These are phyloP conservation scores for Ophiocordyceps sinensis DNA, from an alignment of 2,329 filamentous ascomycete genomes.

Conservation along the genomic window DNA sequence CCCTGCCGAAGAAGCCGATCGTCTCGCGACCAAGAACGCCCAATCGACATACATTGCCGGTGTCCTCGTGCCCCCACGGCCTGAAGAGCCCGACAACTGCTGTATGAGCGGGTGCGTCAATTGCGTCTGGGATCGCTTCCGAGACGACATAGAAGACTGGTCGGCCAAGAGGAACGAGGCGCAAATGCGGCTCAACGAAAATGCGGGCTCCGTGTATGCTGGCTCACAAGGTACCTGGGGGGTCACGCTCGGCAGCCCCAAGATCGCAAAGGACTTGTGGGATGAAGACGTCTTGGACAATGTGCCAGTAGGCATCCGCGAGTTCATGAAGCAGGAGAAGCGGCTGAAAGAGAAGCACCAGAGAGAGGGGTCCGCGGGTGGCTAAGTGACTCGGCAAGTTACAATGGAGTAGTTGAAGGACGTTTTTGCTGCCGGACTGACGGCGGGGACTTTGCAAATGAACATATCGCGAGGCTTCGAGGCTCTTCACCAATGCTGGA, in stretches of 20 bases:
- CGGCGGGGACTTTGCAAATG: too few species aligned
- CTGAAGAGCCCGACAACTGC: conserved; percentile 90
- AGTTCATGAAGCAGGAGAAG: conserved; percentile 98
- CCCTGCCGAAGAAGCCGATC: conserved; percentile 52
- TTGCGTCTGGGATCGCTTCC: conserved; percentile 87
- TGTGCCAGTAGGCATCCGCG: conserved; percentile 82
- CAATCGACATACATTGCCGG: conserved; percentile 58
- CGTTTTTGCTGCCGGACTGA: too few species aligned
- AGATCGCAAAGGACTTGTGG: conserved; percentile 37
- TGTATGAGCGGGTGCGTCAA: conserved; percentile 98
- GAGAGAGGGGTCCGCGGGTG: conserved; percentile 35
- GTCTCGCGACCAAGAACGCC: conserved; percentile 40
- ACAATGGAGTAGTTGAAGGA: too few species aligned
- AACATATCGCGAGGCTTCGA: too few species aligned
- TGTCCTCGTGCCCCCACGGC: conserved; percentile 67
- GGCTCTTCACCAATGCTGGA: too few species aligned
- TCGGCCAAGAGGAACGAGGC: conserved; percentile 51
- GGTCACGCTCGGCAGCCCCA: conserved; percentile 20
- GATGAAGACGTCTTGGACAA: conserved; percentile 59
- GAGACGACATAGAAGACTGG: conserved; percentile 90
- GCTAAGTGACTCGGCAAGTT: conserved; percentile 10
- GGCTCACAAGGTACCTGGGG: conserved; percentile 58
- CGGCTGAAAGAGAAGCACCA: conserved; percentile 62
- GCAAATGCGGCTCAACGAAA: conserved; percentile 30
- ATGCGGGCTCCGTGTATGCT: conserved; percentile 53